Evolutionary conservation across 345 rosid genomes (phyloP).

Genomic region (Bruguiera parviflora): DNA sequence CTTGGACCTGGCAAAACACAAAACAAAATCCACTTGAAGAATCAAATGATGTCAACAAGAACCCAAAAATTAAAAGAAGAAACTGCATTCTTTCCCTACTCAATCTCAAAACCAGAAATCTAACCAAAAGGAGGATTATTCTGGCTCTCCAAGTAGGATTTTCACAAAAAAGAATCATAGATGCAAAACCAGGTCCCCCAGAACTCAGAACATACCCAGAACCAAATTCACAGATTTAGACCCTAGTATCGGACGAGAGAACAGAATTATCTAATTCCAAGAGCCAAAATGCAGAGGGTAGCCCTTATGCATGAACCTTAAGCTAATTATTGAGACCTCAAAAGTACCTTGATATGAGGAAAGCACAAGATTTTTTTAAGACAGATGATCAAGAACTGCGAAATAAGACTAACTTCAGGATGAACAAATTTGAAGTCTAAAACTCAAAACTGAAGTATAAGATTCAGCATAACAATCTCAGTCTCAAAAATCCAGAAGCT

Average conservation of each 20-base stretch:
- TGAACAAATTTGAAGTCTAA: neutral
- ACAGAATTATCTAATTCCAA: neutral
- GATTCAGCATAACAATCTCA: neutral
- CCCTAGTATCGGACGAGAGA: neutral
- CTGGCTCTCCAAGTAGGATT: constrained; percentile 2
- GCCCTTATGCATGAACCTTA: neutral
- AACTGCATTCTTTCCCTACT: neutral
- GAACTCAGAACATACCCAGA: constrained; percentile 1
- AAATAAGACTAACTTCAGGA: neutral
- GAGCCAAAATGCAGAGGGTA: neutral
- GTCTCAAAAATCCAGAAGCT: neutral
- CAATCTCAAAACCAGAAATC: neutral
- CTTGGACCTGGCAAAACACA: constrained; percentile 34
- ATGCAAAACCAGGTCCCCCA: neutral
- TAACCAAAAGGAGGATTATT: constrained; percentile 6
- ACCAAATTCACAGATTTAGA: neutral
- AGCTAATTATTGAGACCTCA: neutral
- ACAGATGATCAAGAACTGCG: constrained; percentile 10
- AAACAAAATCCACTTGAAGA: constrained; percentile 15
- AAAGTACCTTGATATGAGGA: constrained; percentile 10
- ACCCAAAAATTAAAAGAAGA: neutral
- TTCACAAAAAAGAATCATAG: neutral
- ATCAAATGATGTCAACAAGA: constrained; percentile 11
- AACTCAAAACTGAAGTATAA: neutral
- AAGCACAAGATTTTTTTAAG: constrained; percentile 1